phyloP scores from a whole-genome alignment of 306 rosid species.

The Parietaria judaica region DNA sequence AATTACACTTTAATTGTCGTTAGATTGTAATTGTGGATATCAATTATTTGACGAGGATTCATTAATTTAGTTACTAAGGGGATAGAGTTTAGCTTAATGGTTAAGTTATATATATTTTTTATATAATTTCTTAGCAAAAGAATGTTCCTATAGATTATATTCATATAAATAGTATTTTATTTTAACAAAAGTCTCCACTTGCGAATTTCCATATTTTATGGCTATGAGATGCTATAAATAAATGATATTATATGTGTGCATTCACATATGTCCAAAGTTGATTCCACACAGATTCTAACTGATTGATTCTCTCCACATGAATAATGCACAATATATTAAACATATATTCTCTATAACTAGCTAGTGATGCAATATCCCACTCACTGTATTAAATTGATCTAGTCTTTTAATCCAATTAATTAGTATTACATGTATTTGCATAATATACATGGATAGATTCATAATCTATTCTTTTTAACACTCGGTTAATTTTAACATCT shows the following conservation, averaged over 20 bases:
- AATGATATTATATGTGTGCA: neutral
- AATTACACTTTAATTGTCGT: too few relatives aligned
- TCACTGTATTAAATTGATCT: too few relatives aligned
- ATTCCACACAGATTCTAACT: constrained; percentile 5
- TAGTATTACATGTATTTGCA: neutral
- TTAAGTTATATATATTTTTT: constrained; percentile 13
- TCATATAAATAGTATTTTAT: too few relatives aligned
- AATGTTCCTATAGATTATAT: too few relatives aligned
- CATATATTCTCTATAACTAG: neutral
- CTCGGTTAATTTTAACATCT: too few relatives aligned
- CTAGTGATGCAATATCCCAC: neutral
- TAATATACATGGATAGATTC: too few relatives aligned
- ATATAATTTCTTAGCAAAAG: too few relatives aligned
- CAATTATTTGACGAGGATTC: neutral
- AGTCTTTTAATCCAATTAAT: too few relatives aligned
- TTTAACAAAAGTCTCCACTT: neutral
- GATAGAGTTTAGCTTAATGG: constrained; percentile 6
- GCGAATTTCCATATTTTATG: neutral
- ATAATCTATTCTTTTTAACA: too few relatives aligned
- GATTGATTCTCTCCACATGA: neutral
- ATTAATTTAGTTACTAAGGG: neutral
- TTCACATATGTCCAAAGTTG: neutral
- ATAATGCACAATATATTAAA: neutral
- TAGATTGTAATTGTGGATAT: too few relatives aligned
- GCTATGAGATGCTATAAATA: neutral